These are phyloP conservation scores for Penicillium lagena DNA, from an alignment of 495 filamentous ascomycete species.

Conservation along the genomic window DNA sequence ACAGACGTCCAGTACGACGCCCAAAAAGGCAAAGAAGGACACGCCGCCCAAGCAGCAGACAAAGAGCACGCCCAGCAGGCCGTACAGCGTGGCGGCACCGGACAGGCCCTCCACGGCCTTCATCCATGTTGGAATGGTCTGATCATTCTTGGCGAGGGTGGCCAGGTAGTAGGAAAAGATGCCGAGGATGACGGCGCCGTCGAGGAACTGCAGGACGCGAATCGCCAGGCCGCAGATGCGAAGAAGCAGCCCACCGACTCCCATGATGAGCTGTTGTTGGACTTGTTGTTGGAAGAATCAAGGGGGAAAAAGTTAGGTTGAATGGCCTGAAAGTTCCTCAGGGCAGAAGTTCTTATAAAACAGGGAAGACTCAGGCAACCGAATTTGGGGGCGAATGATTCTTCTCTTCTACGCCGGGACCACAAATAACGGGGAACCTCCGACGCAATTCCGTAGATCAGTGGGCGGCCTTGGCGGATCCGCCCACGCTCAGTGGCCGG, in stretches of 20 bases:
- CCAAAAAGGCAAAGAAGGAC: conserved; percentile 67
- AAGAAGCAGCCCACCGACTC: conserved; percentile 50
- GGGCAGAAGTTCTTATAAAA: conserved; percentile 2
- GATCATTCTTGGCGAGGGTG: conserved; percentile 49
- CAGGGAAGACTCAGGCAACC: conserved; percentile 13
- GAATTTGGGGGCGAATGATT: conserved; percentile 13
- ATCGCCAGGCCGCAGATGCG: conserved; percentile 57
- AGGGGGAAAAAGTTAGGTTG: no score
- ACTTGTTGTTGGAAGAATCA: not conserved
- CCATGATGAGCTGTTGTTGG: conserved; percentile 24
- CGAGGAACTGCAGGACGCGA: conserved; percentile 65
- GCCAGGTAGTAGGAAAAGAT: conserved; percentile 62
- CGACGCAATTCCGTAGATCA: conserved; percentile 21
- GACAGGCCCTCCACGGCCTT: conserved; percentile 79
- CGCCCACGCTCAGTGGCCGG: conserved; percentile 5
- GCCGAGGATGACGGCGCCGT: conserved; percentile 64
- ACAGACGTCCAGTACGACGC: conserved; percentile 67
- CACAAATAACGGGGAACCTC: conserved; percentile 4
- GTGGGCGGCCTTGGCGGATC: conserved; percentile 12
- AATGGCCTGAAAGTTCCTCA: no score
- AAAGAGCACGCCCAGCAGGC: conserved; percentile 59
- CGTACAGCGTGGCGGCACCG: conserved; percentile 66
- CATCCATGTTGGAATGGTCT: conserved; percentile 54
- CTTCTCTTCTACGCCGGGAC: no score
- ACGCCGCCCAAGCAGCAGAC: conserved; percentile 76